These are phyloP conservation scores for Mariannaea elegans DNA, from an alignment of 2,329 filamentous ascomycete genomes.

Conservation along the genomic window DNA sequence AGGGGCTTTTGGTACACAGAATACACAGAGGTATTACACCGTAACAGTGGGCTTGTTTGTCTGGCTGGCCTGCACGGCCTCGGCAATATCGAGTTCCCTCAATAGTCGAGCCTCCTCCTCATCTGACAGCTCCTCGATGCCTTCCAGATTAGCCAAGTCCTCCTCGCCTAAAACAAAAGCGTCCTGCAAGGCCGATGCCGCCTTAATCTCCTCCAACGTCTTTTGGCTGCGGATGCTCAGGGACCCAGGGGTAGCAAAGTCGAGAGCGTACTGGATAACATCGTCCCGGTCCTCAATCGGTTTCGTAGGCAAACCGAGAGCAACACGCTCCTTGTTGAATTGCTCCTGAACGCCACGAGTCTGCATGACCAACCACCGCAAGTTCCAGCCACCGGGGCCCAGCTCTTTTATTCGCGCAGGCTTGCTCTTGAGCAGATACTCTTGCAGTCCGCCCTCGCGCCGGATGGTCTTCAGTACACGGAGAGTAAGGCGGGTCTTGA, in stretches of 20 bases:
- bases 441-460: constrained; percentile 88
- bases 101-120: constrained; percentile 48
- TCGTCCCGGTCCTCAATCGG: constrained; percentile 48
- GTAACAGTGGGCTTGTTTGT: constrained; percentile 24
- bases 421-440: constrained; percentile 87
- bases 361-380: constrained; percentile 92
- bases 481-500: constrained; percentile 75
- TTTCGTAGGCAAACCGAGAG: constrained; percentile 66
- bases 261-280: constrained; percentile 52
- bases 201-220: constrained; percentile 50
- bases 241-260: constrained; percentile 52
- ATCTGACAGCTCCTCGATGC: constrained; percentile 50
- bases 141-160: constrained; percentile 49
- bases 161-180: constrained; percentile 57
- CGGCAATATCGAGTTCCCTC: constrained; percentile 44
- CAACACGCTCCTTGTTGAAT: constrained; percentile 71
- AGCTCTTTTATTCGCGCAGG: constrained; percentile 82
- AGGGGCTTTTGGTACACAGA: constrained; percentile 41
- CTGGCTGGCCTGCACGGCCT: constrained; percentile 25
- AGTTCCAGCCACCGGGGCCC: constrained; percentile 87
- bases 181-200: constrained; percentile 51
- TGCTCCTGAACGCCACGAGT: constrained; percentile 70
- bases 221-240: constrained; percentile 47
- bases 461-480: constrained; percentile 78
- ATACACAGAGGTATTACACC: constrained; percentile 38